phyloP scores from a whole-genome alignment of 768 basidiomycete genomes.

The Amanita fuliginea region DNA sequence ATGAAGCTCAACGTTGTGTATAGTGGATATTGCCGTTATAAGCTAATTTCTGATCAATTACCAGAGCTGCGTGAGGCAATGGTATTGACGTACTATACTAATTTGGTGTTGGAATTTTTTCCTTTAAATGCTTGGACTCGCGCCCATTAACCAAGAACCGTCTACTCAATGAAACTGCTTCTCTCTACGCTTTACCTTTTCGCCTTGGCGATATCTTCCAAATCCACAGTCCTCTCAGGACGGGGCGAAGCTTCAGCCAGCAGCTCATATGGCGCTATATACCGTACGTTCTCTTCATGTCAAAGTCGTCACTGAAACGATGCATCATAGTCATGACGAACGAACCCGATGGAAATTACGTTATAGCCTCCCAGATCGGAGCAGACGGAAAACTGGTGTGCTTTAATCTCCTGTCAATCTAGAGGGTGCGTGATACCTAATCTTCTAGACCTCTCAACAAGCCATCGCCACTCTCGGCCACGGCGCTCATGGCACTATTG shows the following conservation, averaged over 20 bases:
- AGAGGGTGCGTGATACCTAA: neutral
- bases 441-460: slow-evolving; percentile 13
- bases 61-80: no score
- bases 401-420: neutral
- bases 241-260: neutral
- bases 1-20: no score
- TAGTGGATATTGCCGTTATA: no score
- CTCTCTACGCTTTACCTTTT: neutral
- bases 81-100: no score
- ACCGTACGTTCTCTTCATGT: slow-evolving; percentile 12
- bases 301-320: neutral
- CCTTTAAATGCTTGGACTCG: no score
- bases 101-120: no score
- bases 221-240: neutral
- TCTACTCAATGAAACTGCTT: neutral
- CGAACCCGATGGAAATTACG: slow-evolving; percentile 28
- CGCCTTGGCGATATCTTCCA: neutral
- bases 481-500: neutral
- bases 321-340: slow-evolving; percentile 35
- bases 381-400: slow-evolving; percentile 28
- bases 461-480: neutral
- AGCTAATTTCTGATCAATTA: no score
- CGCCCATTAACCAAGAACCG: no score
- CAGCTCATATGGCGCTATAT: slow-evolving; percentile 18
- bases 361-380: slow-evolving; percentile 22